phyloP scores from a whole-genome alignment of 2,329 filamentous ascomycete species.

The Botrytis byssoidea region DNA sequence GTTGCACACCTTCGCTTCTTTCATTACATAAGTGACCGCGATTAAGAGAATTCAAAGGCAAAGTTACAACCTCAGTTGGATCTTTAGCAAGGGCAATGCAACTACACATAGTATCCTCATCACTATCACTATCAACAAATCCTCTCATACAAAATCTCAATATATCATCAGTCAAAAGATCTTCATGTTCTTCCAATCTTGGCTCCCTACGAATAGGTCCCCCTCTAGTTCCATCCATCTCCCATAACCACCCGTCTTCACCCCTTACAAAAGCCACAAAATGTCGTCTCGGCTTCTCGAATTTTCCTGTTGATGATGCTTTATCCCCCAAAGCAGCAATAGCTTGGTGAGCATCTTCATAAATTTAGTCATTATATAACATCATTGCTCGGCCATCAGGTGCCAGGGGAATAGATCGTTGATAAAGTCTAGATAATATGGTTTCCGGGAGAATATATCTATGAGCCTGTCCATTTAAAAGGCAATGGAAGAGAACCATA shows the following conservation, averaged over 20 bases:
- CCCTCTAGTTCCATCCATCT: conserved; percentile 67
- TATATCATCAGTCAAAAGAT: conserved; percentile 73
- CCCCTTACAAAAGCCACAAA: conserved; percentile 92
- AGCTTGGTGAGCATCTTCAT: conserved; percentile 75
- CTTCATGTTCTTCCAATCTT: conserved; percentile 56
- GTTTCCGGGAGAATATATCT: conserved; percentile 52
- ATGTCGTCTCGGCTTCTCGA: conserved; percentile 78
- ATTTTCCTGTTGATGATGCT: conserved; percentile 61
- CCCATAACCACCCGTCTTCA: conserved; percentile 67
- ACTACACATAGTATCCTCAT: conserved; percentile 37
- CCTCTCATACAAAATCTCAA: conserved; percentile 59
- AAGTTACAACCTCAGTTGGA: not conserved
- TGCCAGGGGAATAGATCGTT: conserved; percentile 65
- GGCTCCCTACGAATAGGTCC: conserved; percentile 60
- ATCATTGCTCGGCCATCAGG: conserved; percentile 67
- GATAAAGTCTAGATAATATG: conserved; percentile 56
- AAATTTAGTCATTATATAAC: conserved; percentile 70
- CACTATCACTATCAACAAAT: conserved; percentile 39
- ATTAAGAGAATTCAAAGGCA: not conserved
- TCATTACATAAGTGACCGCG: not conserved
- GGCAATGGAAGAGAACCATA: conserved; percentile 82
- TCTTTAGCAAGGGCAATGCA: conserved; percentile 32
- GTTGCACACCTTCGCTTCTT: not conserved
- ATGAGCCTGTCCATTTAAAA: conserved; percentile 72
- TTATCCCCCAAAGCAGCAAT: conserved; percentile 80